Conservation (phyloP, 1,139 yeast genomes). For the Suhomyces ambrosiae region DNA sequence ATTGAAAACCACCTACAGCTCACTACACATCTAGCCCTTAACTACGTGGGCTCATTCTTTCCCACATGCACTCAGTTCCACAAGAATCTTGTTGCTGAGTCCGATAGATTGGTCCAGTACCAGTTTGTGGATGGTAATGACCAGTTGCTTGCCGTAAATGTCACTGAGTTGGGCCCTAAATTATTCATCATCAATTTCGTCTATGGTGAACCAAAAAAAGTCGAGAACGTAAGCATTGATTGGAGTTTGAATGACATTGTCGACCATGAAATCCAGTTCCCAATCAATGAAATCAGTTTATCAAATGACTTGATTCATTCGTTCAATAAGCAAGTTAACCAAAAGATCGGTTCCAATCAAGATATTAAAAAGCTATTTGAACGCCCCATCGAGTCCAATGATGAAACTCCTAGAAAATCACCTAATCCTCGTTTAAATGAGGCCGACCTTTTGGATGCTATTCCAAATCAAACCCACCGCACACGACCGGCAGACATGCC, state of each 20-base stretch:
- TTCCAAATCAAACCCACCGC: neutral
- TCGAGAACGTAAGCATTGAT: slow-evolving; percentile 27
- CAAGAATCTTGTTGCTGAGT: slow-evolving; percentile 7
- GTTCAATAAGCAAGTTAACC: slow-evolving; percentile 22
- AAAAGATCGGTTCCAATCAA: slow-evolving; percentile 8
- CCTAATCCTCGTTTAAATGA: slow-evolving; percentile 13
- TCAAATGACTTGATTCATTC: slow-evolving; percentile 26
- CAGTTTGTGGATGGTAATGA: slow-evolving; percentile 8
- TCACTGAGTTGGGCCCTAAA: slow-evolving; percentile 17
- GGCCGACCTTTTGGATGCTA: slow-evolving; percentile 10
- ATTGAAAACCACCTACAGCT: slow-evolving; percentile 29
- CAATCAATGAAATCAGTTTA: slow-evolving; percentile 27
- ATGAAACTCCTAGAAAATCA: slow-evolving; percentile 2
- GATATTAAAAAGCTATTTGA: slow-evolving; percentile 12
- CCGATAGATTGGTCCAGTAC: slow-evolving; percentile 22
- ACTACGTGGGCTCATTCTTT: slow-evolving; percentile 26
- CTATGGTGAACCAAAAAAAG: slow-evolving; percentile 15
- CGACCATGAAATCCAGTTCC: slow-evolving; percentile 23
- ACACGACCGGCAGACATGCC: slow-evolving; percentile 25
- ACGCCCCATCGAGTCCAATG: slow-evolving; percentile 2
- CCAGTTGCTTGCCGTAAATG: slow-evolving; percentile 15
- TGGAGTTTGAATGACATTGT: slow-evolving; percentile 24
- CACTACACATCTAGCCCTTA: slow-evolving; percentile 27
- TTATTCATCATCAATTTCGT: slow-evolving; percentile 22
- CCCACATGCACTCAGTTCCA: slow-evolving; percentile 10